phyloP scores from a whole-genome alignment of 2,329 filamentous ascomycete genomes.

The Fusarium papillatum region DNA sequence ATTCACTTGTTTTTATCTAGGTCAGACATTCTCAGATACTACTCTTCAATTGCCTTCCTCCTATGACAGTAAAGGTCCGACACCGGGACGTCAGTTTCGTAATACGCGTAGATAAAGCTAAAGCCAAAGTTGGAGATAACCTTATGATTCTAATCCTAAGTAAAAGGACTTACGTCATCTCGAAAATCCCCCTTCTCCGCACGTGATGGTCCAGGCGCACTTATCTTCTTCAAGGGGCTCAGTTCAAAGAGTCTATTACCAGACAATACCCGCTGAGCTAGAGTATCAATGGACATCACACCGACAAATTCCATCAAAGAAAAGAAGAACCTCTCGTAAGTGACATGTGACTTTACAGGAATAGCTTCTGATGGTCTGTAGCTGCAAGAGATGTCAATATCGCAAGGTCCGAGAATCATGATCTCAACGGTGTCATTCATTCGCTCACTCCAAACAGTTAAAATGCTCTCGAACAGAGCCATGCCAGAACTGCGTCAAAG shows the following conservation, averaged over 20 bases:
- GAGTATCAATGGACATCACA: background rate
- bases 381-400: constrained; percentile 25
- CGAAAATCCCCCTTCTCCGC: background rate
- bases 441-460: background rate
- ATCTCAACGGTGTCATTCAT: background rate
- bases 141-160: background rate
- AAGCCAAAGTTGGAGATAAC: background rate
- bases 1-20: too few species aligned
- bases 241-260: background rate
- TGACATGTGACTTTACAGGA: background rate
- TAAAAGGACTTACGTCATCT: background rate
- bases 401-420: constrained; percentile 7
- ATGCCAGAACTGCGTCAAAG: constrained; percentile 20
- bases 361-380: background rate
- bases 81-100: background rate
- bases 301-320: background rate
- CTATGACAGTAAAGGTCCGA: background rate
- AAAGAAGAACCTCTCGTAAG: constrained; percentile 12
- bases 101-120: background rate
- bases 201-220: background rate
- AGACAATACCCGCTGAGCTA: background rate
- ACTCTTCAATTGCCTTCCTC: background rate
- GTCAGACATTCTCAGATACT: too few species aligned
- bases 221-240: background rate
- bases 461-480: constrained; percentile 27